Evolutionary conservation across 441 rosid species (phyloP).

Genomic region (Dalechampia spathulata): DNA sequence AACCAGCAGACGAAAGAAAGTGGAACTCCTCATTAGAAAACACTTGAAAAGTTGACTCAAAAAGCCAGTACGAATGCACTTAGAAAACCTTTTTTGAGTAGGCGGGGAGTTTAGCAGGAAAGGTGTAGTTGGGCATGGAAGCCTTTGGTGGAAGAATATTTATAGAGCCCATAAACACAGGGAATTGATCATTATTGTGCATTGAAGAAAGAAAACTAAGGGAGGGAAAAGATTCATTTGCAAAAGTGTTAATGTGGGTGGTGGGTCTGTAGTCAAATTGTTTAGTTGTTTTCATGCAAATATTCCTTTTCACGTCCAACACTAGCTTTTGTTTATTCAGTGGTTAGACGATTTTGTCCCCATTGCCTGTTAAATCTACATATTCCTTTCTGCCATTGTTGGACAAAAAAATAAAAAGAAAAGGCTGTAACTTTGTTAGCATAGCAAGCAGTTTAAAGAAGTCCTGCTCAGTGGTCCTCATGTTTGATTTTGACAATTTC

Average conservation of each 20-base stretch:
- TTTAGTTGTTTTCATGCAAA: neutral
- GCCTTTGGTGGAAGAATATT: slow-evolving; percentile 19
- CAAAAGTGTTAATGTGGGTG: too few relatives aligned
- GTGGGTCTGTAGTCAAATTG: too few relatives aligned
- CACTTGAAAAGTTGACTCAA: neutral
- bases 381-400: neutral
- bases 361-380: neutral
- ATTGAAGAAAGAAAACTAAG: too few relatives aligned
- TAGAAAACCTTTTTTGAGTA: too few relatives aligned
- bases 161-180: slow-evolving; percentile 37
- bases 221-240: too few relatives aligned
- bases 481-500: neutral
- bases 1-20: slow-evolving; percentile 17
- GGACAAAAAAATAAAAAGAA: too few relatives aligned
- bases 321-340: neutral
- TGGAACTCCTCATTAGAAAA: slow-evolving; percentile 25
- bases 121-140: slow-evolving; percentile 2
- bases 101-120: too few relatives aligned
- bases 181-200: neutral
- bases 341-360: slow-evolving; percentile 1
- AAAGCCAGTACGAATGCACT: neutral
- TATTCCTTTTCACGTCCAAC: neutral
- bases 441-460: neutral
- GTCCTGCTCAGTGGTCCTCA: neutral
- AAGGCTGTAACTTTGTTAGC: neutral